phyloP scores from a whole-genome alignment of 2,329 filamentous ascomycete species.

The Didymella sp. region DNA sequence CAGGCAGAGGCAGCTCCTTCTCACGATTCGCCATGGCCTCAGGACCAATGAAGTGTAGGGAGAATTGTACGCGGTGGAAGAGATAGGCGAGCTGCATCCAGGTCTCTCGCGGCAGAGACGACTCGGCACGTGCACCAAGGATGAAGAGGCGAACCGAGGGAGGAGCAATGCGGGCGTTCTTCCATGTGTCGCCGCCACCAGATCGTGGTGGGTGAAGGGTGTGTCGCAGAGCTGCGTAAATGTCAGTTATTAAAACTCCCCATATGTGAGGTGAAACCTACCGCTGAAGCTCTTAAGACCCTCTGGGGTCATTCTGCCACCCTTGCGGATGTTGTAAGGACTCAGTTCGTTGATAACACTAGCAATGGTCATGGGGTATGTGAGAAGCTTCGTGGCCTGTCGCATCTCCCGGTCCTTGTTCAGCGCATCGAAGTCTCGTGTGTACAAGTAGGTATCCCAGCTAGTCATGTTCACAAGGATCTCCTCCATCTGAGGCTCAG shows the following conservation, averaged over 20 bases:
- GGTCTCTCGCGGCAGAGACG: constrained; percentile 88
- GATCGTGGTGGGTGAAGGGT: constrained; percentile 86
- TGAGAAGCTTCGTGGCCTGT: constrained; percentile 90
- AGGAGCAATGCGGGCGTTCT: constrained; percentile 80
- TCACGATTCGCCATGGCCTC: constrained; percentile 96
- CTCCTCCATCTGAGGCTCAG: constrained; percentile 87
- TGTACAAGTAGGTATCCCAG: constrained; percentile 97
- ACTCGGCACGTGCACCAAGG: constrained; percentile 94
- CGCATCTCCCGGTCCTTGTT: constrained; percentile 90
- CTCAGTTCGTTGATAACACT: constrained; percentile 94
- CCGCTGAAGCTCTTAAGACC: constrained; percentile 93
- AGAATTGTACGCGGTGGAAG: constrained; percentile 90
- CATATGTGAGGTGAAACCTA: constrained; percentile 55
- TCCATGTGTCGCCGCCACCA: constrained; percentile 76
- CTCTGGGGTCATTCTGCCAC: constrained; percentile 80
- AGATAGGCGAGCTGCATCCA: constrained; percentile 95
- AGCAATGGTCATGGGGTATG: constrained; percentile 90
- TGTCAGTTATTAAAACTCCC: constrained; percentile 17
- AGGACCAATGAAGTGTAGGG: constrained; percentile 92
- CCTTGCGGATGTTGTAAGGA: constrained; percentile 81
- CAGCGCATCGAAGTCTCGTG: constrained; percentile 86
- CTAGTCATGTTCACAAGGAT: constrained; percentile 96
- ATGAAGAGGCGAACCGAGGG: constrained; percentile 93
- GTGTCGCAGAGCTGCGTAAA: constrained; percentile 77
- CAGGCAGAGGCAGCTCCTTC: constrained; percentile 87